Evolutionary conservation across 2,329 filamentous ascomycete species (phyloP).

Genomic region (Berkeleyomyces basicola): DNA sequence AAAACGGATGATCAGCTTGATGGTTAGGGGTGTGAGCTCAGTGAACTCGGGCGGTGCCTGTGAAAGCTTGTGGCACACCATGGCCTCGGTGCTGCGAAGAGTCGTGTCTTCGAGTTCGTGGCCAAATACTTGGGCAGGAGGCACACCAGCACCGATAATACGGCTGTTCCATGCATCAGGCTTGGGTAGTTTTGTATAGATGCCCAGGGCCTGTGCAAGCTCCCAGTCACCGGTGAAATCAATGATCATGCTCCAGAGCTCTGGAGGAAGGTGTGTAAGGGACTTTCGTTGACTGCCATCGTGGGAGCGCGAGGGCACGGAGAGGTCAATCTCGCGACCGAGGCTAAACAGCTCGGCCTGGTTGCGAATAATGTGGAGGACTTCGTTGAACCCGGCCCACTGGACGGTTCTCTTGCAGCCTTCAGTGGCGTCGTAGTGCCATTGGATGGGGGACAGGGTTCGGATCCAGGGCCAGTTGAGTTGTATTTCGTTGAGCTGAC

Average conservation of each 20-base stretch:
- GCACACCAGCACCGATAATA: constrained; percentile 27
- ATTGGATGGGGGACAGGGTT: constrained; percentile 65
- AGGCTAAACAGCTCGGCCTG: constrained; percentile 60
- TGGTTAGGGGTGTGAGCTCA: constrained; percentile 61
- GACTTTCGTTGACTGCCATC: constrained; percentile 23
- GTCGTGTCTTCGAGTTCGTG: constrained; percentile 74
- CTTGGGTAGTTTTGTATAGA: constrained; percentile 61
- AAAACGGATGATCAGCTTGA: constrained; percentile 85
- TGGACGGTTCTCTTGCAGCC: constrained; percentile 36
- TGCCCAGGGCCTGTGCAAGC: constrained; percentile 59
- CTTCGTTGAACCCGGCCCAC: constrained; percentile 51
- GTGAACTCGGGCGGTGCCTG: constrained; percentile 52
- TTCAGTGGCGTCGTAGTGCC: constrained; percentile 49
- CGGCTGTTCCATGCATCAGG: constrained; percentile 58
- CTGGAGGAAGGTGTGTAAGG: constrained; percentile 46
- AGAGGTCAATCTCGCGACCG: constrained; percentile 49
- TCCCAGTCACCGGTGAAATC: constrained; percentile 84
- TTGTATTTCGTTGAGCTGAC: constrained; percentile 69
- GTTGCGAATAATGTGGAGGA: constrained; percentile 60
- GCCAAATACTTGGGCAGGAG: constrained; percentile 36
- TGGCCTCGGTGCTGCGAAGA: constrained; percentile 50
- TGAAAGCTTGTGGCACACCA: constrained; percentile 59
- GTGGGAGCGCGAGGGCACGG: constrained; percentile 21
- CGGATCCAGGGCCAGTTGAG: constrained; percentile 78
- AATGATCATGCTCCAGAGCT: constrained; percentile 80